A percentile compares a stretch with the other conserved stretches of the same genome.
Conservation (phyloP, 768 basidiomycete genomes). For the Pisolithus sp. region DNA sequence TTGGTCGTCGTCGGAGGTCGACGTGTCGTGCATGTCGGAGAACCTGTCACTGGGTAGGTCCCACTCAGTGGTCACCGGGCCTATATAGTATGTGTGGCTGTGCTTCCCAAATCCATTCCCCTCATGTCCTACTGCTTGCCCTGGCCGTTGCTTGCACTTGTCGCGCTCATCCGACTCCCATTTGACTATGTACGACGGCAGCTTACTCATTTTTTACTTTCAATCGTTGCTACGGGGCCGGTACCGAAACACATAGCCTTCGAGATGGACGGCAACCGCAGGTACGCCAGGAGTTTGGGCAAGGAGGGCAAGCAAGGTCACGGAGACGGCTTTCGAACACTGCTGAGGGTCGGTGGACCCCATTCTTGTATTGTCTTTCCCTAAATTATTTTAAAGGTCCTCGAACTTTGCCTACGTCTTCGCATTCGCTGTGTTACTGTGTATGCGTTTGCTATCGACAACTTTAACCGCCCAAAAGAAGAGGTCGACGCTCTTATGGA, state of each 20-base stretch:
- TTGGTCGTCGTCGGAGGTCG: conserved; percentile 13
- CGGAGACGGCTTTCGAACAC: conserved; percentile 71
- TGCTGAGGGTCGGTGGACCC: conserved; percentile 52
- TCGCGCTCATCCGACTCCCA: conserved; percentile 7
- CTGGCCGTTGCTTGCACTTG: conserved; percentile 2
- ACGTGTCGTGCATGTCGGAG: neutral
- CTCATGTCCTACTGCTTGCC: neutral
- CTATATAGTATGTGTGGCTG: conserved; percentile 14
- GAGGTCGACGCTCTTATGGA: conserved; percentile 88
- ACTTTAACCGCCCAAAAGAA: conserved; percentile 80
- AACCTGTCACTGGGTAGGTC: no score
- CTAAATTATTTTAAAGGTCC: conserved; percentile 41
- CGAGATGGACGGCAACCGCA: conserved; percentile 95
- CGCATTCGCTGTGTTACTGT: conserved; percentile 78
- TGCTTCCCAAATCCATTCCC: neutral
- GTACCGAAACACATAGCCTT: conserved; percentile 89
- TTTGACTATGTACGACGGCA: conserved; percentile 17
- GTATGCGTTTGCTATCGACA: conserved; percentile 98
- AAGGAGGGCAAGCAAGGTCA: conserved; percentile 75
- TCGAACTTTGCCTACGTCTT: conserved; percentile 82
- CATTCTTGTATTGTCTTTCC: no score
- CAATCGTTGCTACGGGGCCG: conserved; percentile 72
- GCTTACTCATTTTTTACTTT: conserved; percentile 43
- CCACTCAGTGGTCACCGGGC: no score
- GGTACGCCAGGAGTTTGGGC: conserved; percentile 71